phyloP scores from a whole-genome alignment of 805 yeast species.

The Middelhovenomyces tepae region DNA sequence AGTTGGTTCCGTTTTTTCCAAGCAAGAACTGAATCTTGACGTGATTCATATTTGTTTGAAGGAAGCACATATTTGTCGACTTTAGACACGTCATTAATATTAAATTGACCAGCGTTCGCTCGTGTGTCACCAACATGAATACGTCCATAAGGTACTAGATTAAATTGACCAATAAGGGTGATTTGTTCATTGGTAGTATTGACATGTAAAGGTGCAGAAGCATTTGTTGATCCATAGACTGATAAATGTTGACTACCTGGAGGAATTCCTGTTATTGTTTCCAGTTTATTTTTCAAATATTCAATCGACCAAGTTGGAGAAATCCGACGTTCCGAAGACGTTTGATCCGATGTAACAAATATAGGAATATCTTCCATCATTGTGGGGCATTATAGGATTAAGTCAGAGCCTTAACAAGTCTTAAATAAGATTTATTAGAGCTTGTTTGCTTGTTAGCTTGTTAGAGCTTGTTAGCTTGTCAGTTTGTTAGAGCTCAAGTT shows the following conservation, averaged over 20 bases:
- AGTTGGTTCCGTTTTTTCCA: slow-evolving; percentile 67
- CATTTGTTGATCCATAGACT: slow-evolving; percentile 20
- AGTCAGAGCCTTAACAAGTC: no score
- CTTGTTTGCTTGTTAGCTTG: no score
- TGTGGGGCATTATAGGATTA: no score
- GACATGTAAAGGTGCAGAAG: slow-evolving; percentile 10
- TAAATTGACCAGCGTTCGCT: slow-evolving; percentile 21
- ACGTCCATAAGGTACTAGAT: slow-evolving; percentile 33
- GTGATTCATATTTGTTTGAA: slow-evolving; percentile 52
- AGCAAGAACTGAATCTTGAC: slow-evolving; percentile 53
- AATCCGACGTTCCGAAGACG: slow-evolving; percentile 61
- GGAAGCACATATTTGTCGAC: slow-evolving; percentile 40
- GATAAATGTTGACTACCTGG: slow-evolving; percentile 39
- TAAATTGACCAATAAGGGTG: slow-evolving; percentile 19
- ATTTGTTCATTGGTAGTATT: slow-evolving; percentile 9
- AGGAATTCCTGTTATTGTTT: slow-evolving; percentile 66
- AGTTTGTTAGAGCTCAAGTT: no score
- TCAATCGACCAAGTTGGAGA: slow-evolving; percentile 52
- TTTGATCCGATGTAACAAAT: slow-evolving; percentile 53
- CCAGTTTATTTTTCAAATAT: slow-evolving; percentile 47
- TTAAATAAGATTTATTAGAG: no score
- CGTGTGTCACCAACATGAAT: slow-evolving; percentile 43
- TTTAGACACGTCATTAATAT: slow-evolving; percentile 27
- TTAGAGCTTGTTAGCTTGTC: no score
- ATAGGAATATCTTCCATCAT: slow-evolving; percentile 38